phyloP scores from a whole-genome alignment of 1,284 basidiomycete genomes.

The Xanthoconium separans region DNA sequence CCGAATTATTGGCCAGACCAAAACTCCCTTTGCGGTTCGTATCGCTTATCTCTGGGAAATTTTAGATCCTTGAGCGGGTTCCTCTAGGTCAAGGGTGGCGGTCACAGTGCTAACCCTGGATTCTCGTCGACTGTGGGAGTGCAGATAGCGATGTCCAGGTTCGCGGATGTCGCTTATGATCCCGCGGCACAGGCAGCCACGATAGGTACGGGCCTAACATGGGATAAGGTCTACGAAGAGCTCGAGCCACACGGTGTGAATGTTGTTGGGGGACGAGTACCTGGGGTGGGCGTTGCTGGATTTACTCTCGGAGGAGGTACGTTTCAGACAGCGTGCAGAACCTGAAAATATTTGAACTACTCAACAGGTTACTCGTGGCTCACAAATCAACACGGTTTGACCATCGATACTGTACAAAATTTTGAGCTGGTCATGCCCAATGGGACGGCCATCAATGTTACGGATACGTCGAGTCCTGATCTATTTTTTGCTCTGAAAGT shows the following conservation, averaged over 20 bases:
- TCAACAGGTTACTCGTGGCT: constrained; percentile 22
- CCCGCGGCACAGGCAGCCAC: constrained; percentile 26
- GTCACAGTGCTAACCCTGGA: constrained; percentile 14
- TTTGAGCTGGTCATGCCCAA: constrained; percentile 46
- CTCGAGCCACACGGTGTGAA: constrained; percentile 46
- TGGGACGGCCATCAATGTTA: constrained; percentile 42
- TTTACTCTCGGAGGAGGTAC: constrained; percentile 57
- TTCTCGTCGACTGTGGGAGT: constrained; percentile 44
- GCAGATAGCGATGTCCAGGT: constrained; percentile 53
- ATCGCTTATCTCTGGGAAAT: not conserved
- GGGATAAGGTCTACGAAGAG: constrained; percentile 57
- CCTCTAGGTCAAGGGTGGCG: constrained; percentile 19
- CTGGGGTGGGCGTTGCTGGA: constrained; percentile 57
- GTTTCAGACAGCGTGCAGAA: constrained; percentile 40
- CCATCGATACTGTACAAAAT: constrained; percentile 46
- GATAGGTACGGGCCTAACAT: constrained; percentile 54
- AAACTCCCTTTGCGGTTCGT: constrained; percentile 14
- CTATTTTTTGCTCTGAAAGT: constrained; percentile 51
- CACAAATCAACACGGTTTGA: constrained; percentile 40
- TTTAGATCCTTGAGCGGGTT: not conserved
- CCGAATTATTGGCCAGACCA: constrained; percentile 5
- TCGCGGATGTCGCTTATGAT: constrained; percentile 47
- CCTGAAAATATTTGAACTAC: constrained; percentile 11
- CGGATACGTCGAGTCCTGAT: constrained; percentile 36
- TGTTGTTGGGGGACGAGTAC: constrained; percentile 50